Conservation (phyloP, 805 yeast species). For the Candida peoriensis region DNA sequence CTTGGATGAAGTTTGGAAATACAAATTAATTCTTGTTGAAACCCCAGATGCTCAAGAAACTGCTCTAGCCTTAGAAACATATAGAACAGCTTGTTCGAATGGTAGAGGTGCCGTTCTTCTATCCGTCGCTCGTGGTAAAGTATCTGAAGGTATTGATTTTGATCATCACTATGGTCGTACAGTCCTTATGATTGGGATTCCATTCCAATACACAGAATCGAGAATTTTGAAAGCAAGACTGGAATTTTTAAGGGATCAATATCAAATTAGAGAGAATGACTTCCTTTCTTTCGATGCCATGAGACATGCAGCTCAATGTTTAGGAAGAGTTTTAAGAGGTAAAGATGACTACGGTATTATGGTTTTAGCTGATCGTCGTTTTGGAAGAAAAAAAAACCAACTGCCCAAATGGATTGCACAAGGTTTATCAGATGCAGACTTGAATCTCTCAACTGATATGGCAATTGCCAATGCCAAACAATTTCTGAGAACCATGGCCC, state of each 20-base stretch:
- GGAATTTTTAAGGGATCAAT: constrained; percentile 90
- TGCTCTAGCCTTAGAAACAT: constrained; percentile 89
- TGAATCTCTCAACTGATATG: constrained; percentile 93
- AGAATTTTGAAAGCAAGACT: constrained; percentile 91
- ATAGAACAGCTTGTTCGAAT: constrained; percentile 92
- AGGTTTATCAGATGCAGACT: constrained; percentile 86
- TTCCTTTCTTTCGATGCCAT: constrained; percentile 97
- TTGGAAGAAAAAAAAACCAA: constrained; percentile 78
- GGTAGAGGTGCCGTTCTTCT: constrained; percentile 96
- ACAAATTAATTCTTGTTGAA: constrained; percentile 89
- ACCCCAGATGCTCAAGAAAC: constrained; percentile 99
- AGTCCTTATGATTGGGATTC: constrained; percentile 97
- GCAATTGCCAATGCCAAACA: constrained; percentile 92
- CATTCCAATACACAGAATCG: constrained; percentile 97
- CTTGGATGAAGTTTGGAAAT: constrained; percentile 97
- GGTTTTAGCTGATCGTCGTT: constrained; percentile 95
- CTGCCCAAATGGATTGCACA: constrained; percentile 97
- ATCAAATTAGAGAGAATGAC: constrained; percentile 88
- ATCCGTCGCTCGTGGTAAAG: constrained; percentile 98
- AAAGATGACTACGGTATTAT: constrained; percentile 98
- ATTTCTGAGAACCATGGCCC: constrained; percentile 89
- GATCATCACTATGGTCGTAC: constrained; percentile 98
- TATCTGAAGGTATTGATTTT: constrained; percentile 98
- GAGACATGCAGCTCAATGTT: constrained; percentile 99
- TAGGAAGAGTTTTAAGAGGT: constrained; percentile 96